Evolutionary conservation across 257 asterid species (phyloP).

Genomic region (Oldenlandia corymbosa): DNA sequence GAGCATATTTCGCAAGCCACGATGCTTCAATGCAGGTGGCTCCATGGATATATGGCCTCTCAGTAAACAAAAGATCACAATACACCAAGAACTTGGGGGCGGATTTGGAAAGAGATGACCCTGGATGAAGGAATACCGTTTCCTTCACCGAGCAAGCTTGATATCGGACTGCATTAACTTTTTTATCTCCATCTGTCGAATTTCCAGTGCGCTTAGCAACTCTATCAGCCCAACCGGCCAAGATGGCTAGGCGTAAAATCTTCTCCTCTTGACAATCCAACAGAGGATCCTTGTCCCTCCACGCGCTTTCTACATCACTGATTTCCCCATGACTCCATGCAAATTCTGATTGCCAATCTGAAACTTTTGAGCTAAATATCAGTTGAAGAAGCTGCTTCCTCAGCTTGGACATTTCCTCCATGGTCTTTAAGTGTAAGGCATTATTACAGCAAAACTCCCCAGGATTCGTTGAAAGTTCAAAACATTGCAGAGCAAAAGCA

Average conservation of each 20-base stretch:
- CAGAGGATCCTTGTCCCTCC: slow-evolving; percentile 73
- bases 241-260: slow-evolving; percentile 73
- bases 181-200: slow-evolving; percentile 47
- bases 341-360: slow-evolving; percentile 46
- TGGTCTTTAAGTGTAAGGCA: slow-evolving; percentile 63
- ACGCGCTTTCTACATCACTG: slow-evolving; percentile 58
- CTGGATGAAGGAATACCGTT: slow-evolving; percentile 62
- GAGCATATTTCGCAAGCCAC: slow-evolving; percentile 73
- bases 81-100: slow-evolving; percentile 83
- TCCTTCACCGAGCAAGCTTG: slow-evolving; percentile 71
- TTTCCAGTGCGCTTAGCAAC: slow-evolving; percentile 61
- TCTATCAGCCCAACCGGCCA: slow-evolving; percentile 91
- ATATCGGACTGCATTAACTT: slow-evolving; percentile 49
- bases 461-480: slow-evolving; percentile 51
- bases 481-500: slow-evolving; percentile 72
- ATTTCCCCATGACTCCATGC: slow-evolving; percentile 61
- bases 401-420: slow-evolving; percentile 97
- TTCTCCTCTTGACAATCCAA: slow-evolving; percentile 62
- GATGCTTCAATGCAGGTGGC: slow-evolving; percentile 60
- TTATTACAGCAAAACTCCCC: slow-evolving; percentile 49
- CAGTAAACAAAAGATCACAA: slow-evolving; percentile 56
- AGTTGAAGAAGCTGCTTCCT: slow-evolving; percentile 79
- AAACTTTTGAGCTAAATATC: slow-evolving; percentile 42
- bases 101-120: slow-evolving; percentile 58
- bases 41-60: slow-evolving; percentile 80